Percentiles rank a stretch among this genome's conserved stretches.
phyloP scores from a whole-genome alignment of 192 early-diverging fungal genomes.

The Mortierella hygrophila region DNA sequence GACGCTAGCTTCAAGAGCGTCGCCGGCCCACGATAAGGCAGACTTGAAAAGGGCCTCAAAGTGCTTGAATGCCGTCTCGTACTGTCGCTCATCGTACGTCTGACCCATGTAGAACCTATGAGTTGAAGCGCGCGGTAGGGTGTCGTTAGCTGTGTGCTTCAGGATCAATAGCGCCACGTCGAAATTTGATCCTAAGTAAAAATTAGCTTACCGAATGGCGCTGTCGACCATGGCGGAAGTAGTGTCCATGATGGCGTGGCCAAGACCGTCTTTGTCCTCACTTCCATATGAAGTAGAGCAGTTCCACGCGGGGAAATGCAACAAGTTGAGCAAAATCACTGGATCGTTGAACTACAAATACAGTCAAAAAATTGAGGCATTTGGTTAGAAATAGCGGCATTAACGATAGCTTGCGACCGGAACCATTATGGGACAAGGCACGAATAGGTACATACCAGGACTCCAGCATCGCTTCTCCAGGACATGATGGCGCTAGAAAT shows the following conservation, averaged over 20 bases:
- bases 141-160: background rate
- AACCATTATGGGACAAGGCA: background rate
- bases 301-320: constrained; percentile 34
- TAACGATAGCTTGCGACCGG: background rate
- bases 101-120: constrained; percentile 36
- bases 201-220: constrained; percentile 10
- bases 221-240: constrained; percentile 26
- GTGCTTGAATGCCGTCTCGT: constrained; percentile 17
- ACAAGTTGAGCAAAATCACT: constrained; percentile 12
- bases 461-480: constrained; percentile 43
- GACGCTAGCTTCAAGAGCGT: constrained; percentile 10
- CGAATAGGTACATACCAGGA: constrained; percentile 50
- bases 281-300: constrained; percentile 24
- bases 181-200: background rate
- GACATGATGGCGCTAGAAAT: constrained; percentile 54
- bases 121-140: background rate
- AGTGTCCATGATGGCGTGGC: constrained; percentile 21
- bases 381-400: background rate
- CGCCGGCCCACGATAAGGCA: background rate
- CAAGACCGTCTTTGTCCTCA: constrained; percentile 28
- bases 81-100: constrained; percentile 11
- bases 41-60: constrained; percentile 15
- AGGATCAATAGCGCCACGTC: background rate
- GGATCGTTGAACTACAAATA: constrained; percentile 21
- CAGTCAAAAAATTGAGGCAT: background rate